Percentiles rank a stretch among this genome's conserved stretches.
Conservation (phyloP, 2,329 filamentous ascomycete genomes). For the Penicillium sp. region DNA sequence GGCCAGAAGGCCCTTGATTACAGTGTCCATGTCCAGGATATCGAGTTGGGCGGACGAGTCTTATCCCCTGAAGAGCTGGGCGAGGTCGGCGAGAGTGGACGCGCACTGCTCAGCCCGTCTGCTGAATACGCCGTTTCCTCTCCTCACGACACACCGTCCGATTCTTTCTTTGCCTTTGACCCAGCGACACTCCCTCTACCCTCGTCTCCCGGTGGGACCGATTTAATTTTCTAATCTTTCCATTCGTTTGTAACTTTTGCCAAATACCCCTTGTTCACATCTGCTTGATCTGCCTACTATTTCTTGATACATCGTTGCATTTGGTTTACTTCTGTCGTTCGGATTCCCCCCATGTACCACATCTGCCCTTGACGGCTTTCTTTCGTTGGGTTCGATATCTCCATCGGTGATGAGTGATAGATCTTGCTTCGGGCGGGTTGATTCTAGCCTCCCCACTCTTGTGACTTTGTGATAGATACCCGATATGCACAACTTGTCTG, state of each 20-base stretch:
- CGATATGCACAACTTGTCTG: conserved; percentile 20
- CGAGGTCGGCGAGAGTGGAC: conserved; percentile 32
- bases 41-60: conserved; percentile 78
- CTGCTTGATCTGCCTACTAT: conserved; percentile 1
- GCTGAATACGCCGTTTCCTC: conserved; percentile 13
- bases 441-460: conserved; percentile 2
- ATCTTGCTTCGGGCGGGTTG: conserved; percentile 1
- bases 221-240: conserved; percentile 11
- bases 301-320: conserved; percentile 5
- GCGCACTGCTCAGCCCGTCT: conserved; percentile 35
- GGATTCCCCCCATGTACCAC: neutral
- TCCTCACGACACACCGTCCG: conserved; percentile 6
- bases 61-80: conserved; percentile 65
- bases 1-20: conserved; percentile 85
- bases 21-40: conserved; percentile 72
- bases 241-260: conserved; percentile 10
- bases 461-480: conserved; percentile 28
- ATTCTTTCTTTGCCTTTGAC: conserved; percentile 9
- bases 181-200: conserved; percentile 15
- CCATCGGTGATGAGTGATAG: conserved; percentile 5
- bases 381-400: neutral
- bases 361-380: neutral
- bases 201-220: conserved; percentile 24
- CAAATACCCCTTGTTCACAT: conserved; percentile 19
- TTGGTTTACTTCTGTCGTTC: neutral